These are phyloP conservation scores for Rhizopogon vinicolor DNA, from an alignment of 768 basidiomycete genomes.

Conservation along the genomic window DNA sequence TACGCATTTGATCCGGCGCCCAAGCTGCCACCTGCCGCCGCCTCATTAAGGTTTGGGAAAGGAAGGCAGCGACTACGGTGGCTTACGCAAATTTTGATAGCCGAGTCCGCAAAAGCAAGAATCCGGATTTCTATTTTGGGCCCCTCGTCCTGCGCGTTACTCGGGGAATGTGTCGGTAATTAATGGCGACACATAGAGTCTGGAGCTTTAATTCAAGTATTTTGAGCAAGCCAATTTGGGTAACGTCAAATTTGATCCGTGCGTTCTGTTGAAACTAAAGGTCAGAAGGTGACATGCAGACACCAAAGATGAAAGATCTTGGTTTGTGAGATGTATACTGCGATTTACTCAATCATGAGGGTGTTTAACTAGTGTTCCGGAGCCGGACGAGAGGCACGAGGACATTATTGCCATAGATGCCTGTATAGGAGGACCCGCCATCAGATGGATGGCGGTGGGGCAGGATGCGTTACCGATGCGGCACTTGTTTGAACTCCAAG, in stretches of 20 bases:
- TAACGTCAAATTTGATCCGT: background rate
- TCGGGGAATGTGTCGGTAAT: background rate
- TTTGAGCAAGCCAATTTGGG: background rate
- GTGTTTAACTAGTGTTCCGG: background rate
- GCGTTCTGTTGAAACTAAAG: background rate
- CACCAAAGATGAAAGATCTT: background rate
- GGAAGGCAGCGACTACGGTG: background rate
- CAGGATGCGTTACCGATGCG: background rate
- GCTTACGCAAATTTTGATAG: background rate
- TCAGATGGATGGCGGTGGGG: background rate
- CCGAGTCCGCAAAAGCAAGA: background rate
- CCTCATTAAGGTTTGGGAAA: background rate
- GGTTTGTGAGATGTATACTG: background rate
- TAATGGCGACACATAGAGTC: background rate
- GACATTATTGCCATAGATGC: background rate
- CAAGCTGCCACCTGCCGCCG: background rate
- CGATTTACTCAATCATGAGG: background rate
- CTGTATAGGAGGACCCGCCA: no score
- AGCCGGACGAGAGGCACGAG: background rate
- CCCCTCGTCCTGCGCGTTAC: background rate
- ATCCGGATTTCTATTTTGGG: background rate
- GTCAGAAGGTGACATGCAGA: background rate
- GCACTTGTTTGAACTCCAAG: background rate
- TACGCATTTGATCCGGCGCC: background rate
- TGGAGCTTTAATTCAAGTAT: background rate